These are phyloP conservation scores for Neonectria neomacrospora DNA, from an alignment of 2,329 filamentous ascomycete species.

Conservation along the genomic window DNA sequence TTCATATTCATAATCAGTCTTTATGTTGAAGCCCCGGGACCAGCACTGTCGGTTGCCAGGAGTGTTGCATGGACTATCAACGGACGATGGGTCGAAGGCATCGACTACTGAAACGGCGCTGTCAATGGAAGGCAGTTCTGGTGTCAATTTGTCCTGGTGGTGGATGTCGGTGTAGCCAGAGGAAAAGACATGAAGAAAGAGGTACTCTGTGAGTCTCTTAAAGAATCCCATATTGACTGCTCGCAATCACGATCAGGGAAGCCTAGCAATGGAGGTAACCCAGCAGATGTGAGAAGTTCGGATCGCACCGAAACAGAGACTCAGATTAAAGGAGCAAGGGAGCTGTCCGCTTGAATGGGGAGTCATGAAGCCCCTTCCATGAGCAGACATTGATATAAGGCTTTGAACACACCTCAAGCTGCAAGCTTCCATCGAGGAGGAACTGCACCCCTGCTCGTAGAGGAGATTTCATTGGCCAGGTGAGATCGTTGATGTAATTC, in stretches of 20 bases:
- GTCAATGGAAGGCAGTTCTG: not conserved
- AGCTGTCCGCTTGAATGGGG: not conserved
- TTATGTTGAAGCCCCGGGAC: not conserved
- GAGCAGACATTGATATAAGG: not conserved
- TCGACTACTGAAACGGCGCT: not conserved
- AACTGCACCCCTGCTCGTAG: not conserved
- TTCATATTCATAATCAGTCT: conserved; percentile 8
- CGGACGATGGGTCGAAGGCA: not conserved
- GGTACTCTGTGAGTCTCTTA: conserved; percentile 10
- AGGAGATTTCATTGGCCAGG: not conserved
- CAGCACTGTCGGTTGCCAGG: not conserved
- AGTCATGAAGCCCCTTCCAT: not conserved
- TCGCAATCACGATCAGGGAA: not conserved
- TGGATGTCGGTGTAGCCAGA: not conserved
- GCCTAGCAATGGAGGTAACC: no score
- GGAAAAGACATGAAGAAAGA: not conserved
- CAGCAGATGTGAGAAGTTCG: no score
- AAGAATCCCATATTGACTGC: conserved; percentile 5
- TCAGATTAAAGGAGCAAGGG: not conserved
- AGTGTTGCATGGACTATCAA: not conserved
- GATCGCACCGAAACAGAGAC: not conserved
- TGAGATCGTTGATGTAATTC: not conserved
- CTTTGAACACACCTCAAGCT: not conserved
- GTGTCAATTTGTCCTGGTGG: not conserved
- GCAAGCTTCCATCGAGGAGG: not conserved